Evolutionary conservation across 768 basidiomycete genomes (phyloP).

Genomic region (Guyanaporus albipodus): DNA sequence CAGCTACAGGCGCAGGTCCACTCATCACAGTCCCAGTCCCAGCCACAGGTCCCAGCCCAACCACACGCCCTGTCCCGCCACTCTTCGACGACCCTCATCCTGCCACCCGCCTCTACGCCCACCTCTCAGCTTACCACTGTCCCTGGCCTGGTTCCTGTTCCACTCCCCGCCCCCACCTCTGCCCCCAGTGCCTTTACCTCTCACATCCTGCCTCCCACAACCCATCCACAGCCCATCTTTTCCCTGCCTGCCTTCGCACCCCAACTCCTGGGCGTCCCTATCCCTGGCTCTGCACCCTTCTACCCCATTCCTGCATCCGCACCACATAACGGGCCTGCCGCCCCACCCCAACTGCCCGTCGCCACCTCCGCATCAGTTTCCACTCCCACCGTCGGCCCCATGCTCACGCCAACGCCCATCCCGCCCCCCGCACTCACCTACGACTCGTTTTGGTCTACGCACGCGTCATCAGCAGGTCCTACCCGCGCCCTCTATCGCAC

Average conservation of each 20-base stretch:
- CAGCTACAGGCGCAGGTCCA: slow-evolving; percentile 24
- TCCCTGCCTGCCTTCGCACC: background rate
- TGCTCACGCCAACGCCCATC: slow-evolving; percentile 5
- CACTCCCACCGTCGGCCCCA: background rate
- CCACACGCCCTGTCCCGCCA: background rate
- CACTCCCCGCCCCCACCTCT: background rate
- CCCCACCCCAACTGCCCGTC: background rate
- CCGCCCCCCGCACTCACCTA: slow-evolving; percentile 44
- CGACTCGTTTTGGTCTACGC: slow-evolving; percentile 62
- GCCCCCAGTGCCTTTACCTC: background rate
- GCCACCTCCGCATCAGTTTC: background rate
- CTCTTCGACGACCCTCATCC: background rate
- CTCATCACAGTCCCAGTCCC: slow-evolving; percentile 3
- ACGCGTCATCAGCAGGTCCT: slow-evolving; percentile 32
- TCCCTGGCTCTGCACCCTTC: background rate
- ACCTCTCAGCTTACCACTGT: background rate
- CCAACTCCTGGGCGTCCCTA: background rate
- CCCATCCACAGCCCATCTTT: slow-evolving; percentile 13
- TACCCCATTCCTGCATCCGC: slow-evolving; percentile 1
- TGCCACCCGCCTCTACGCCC: background rate
- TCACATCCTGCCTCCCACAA: background rate
- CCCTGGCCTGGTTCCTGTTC: background rate
- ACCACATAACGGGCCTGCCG: background rate
- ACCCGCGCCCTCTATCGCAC: slow-evolving; percentile 31
- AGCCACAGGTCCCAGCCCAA: background rate